Conservation (phyloP, 2,329 filamentous ascomycete genomes). For the Fusarium neocosmosporiellum region DNA sequence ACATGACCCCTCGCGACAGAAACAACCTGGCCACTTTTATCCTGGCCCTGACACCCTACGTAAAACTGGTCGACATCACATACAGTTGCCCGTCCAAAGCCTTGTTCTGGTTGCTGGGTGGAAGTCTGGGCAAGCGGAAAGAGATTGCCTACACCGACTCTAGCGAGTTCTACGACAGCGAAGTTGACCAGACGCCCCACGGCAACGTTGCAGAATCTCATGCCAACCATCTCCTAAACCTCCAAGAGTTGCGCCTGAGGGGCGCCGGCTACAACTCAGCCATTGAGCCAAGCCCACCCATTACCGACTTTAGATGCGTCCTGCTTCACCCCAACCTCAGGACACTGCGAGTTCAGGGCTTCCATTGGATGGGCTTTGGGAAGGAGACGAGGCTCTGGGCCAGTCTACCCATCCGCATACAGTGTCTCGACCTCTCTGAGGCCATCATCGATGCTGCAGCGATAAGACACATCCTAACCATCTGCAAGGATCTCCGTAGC, state of each 20-base stretch:
- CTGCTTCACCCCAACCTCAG: constrained; percentile 1
- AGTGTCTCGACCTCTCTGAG: not conserved
- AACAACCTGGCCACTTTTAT: not conserved
- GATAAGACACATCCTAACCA: not conserved
- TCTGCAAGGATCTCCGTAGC: not conserved
- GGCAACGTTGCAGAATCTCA: not conserved
- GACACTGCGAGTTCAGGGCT: not conserved
- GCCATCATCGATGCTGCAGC: not conserved
- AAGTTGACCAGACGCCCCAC: not conserved
- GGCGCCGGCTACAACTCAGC: not conserved
- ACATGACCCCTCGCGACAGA: not conserved
- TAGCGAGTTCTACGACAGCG: not conserved
- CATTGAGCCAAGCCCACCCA: not conserved
- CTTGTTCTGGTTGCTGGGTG: not conserved
- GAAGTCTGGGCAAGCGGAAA: not conserved
- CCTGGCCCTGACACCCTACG: not conserved
- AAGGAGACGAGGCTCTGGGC: not conserved
- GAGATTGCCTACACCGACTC: not conserved
- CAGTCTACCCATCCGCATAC: not conserved
- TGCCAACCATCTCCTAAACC: not conserved
- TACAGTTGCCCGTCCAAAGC: not conserved
- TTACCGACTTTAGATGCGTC: not conserved
- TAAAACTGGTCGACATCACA: not conserved
- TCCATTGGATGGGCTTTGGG: not conserved
- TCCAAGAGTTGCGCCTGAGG: not conserved